These are phyloP conservation scores for Tillandsia leiboldiana DNA, from an alignment of 176 grass and related monocot genomes.

Conservation along the genomic window DNA sequence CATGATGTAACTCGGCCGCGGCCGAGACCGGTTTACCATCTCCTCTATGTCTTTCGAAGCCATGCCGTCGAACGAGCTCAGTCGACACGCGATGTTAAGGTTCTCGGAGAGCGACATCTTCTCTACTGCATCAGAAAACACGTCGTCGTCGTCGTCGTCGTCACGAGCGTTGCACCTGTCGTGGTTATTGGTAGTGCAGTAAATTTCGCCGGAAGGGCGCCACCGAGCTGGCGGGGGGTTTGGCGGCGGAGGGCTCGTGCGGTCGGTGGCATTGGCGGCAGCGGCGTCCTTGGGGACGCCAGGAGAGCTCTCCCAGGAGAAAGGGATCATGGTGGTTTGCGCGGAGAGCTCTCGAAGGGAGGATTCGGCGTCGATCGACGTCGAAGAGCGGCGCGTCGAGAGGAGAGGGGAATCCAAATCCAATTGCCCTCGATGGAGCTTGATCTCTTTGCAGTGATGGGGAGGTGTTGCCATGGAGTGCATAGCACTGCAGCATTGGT, in stretches of 20 bases:
- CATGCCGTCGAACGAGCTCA: slow-evolving; percentile 66
- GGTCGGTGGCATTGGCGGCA: slow-evolving; percentile 9
- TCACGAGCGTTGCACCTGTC: slow-evolving; percentile 44
- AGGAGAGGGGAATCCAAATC: slow-evolving; percentile 70
- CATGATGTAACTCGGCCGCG: slow-evolving; percentile 49
- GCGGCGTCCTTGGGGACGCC: slow-evolving; percentile 49
- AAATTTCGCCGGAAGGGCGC: background rate
- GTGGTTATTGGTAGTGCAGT: slow-evolving; percentile 4
- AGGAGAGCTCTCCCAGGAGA: slow-evolving; percentile 93
- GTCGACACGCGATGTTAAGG: slow-evolving; percentile 41
- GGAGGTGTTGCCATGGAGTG: slow-evolving; percentile 15
- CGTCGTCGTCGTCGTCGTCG: slow-evolving; percentile 31
- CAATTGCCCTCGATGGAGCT: slow-evolving; percentile 12
- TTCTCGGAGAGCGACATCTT: slow-evolving; percentile 49
- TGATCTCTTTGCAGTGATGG: slow-evolving; percentile 13
- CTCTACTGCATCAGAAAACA: slow-evolving; percentile 64
- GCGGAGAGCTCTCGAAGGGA: slow-evolving; percentile 27
- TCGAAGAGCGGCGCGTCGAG: slow-evolving; percentile 61
- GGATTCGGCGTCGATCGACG: slow-evolving; percentile 21
- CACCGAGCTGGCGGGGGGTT: slow-evolving; percentile 49
- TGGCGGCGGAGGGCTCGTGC: slow-evolving; percentile 27
- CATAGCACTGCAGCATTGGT: slow-evolving; percentile 25
- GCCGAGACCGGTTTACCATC: slow-evolving; percentile 23
- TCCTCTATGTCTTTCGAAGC: slow-evolving; percentile 51
- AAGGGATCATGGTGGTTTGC: slow-evolving; percentile 48